Base-by-base conservation (phyloP, 805 yeast genomes). In the Komagataella phaffii region DNA sequence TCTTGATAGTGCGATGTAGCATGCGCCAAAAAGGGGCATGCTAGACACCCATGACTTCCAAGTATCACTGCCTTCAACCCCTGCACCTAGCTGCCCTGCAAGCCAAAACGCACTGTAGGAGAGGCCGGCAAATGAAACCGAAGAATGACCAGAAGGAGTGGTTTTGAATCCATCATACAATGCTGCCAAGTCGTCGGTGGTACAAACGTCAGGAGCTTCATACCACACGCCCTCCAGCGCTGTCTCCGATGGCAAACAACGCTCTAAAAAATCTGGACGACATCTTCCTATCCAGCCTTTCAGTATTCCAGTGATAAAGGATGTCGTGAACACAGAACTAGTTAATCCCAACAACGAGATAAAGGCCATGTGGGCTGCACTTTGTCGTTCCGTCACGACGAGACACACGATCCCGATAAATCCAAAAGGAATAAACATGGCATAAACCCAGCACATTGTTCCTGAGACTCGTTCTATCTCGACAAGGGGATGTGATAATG, bases 271-370 rank as follows among this genome's bases (percentile, higher is more conserved):
- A 66, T 91, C 99, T 0, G 99, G 99, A 54, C 99, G 74, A 55
- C 84, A 87, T 61, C 96, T 77, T 4, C 96, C 97, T 52, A 91
- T 79, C 80, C 86, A 80, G 61, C 83, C 81, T 68, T 91, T 91
- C 54, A 88, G 63, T 12, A 82, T 69, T 60, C 88, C 88, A 3
- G 96, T 87, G 50, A 85, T 60, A 24, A 83, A 69, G 46, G 80
- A 73, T 24, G 86, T 79, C 14, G 81, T 66, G 17, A 79, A 72
- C 52, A 85, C 69, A 0, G 89, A 73, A 1, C 87, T 65, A 7
- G 70, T 63, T 24, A 87, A 70, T 1, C 96, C 96, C 21, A 90
- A 56, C 0, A 82, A 53, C 0, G 95, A 80, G 18, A 83, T 67
- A 59, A 79, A 83, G 14, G 83, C 66, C 24, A 84, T 71, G 62